These are phyloP conservation scores for Fagopyrum esculentum DNA, from an alignment of 148 eudicot species.

Conservation along the genomic window DNA sequence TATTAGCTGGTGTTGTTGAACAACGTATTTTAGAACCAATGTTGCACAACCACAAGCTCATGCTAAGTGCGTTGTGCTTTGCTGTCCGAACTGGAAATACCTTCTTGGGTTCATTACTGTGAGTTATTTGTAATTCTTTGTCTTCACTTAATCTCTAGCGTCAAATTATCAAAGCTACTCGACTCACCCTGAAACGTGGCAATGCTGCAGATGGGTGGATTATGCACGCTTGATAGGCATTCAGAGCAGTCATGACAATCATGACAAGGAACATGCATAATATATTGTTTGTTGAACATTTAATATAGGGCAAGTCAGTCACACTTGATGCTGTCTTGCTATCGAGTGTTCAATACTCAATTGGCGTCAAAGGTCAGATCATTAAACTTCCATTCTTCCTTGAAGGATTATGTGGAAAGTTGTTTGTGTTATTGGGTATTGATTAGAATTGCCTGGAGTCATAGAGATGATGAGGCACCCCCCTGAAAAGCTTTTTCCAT, in stretches of 20 bases:
- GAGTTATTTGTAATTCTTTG: slow-evolving; percentile 22
- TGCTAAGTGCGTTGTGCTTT: slow-evolving; percentile 79
- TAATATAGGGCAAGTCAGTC: background rate
- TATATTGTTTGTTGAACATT: no score
- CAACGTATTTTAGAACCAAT: slow-evolving; percentile 78
- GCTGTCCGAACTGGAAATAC: slow-evolving; percentile 92
- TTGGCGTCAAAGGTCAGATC: background rate
- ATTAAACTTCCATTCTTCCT: background rate
- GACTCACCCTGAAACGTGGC: background rate
- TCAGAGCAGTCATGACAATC: slow-evolving; percentile 59
- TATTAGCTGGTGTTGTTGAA: slow-evolving; percentile 79
- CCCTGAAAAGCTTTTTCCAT: background rate
- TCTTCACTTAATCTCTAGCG: background rate
- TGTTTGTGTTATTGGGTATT: background rate
- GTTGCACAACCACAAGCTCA: slow-evolving; percentile 70
- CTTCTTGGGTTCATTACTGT: slow-evolving; percentile 88
- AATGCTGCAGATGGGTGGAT: slow-evolving; percentile 82
- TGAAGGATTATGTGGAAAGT: background rate
- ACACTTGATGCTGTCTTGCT: background rate
- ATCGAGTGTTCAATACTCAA: background rate
- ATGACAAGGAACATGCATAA: slow-evolving; percentile 29
- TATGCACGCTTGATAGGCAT: slow-evolving; percentile 79
- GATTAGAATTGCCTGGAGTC: background rate
- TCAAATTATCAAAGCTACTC: background rate
- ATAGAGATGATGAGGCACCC: background rate